phyloP scores from a whole-genome alignment of 2,329 filamentous ascomycete species.

The Polytolypa hystricis region DNA sequence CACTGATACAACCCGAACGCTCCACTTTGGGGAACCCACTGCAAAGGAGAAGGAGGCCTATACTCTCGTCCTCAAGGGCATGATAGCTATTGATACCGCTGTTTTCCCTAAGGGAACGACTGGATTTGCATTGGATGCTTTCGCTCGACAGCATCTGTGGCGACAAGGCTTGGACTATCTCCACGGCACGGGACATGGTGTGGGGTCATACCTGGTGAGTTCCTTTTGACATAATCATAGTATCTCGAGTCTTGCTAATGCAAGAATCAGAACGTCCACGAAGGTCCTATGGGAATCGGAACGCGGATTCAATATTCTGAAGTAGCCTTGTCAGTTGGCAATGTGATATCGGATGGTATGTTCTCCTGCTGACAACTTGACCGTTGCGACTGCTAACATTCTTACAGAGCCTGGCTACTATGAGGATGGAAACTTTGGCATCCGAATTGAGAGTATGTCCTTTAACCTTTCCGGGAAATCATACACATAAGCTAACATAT shows the following conservation, averaged over 20 bases:
- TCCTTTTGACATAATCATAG: not conserved
- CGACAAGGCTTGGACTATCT: constrained; percentile 86
- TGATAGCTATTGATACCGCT: constrained; percentile 76
- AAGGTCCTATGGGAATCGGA: constrained; percentile 92
- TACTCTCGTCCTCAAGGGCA: constrained; percentile 86
- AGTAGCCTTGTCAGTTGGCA: constrained; percentile 77
- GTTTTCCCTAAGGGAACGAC: constrained; percentile 92
- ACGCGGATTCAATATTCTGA: constrained; percentile 86
- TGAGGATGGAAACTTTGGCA: constrained; percentile 87
- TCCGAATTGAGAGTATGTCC: constrained; percentile 71
- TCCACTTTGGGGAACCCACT: constrained; percentile 81
- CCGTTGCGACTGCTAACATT: constrained; percentile 9
- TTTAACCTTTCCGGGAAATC: not conserved
- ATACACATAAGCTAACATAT: constrained; percentile 6
- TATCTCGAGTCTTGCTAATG: not conserved
- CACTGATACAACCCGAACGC: constrained; percentile 85
- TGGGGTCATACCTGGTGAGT: constrained; percentile 68
- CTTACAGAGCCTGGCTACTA: constrained; percentile 78
- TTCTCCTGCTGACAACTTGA: not conserved
- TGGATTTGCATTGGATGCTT: constrained; percentile 77
- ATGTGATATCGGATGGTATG: constrained; percentile 73
- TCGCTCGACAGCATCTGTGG: constrained; percentile 90
- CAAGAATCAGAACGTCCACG: constrained; percentile 65
- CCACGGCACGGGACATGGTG: constrained; percentile 91
- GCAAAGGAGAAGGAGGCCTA: constrained; percentile 79